Evolutionary conservation across 2,329 filamentous ascomycete genomes (phyloP), one percentile per base, ranked within the genome.

Genomic region (Colletotrichum filicis): DNA sequence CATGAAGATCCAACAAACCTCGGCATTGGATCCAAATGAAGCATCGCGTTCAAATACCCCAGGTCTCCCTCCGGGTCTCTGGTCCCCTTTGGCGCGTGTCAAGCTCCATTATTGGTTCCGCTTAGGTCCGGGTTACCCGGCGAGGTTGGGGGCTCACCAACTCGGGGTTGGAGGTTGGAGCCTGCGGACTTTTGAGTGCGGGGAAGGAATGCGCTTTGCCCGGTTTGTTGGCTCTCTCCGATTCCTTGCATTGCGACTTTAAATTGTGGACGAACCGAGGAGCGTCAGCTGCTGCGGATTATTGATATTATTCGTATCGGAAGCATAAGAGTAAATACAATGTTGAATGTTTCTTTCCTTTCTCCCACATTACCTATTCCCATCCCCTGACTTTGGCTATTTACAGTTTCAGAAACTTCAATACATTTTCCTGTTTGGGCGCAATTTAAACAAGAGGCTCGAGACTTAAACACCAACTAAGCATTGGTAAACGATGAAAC

Each of bases 21-120:
- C 70, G 70, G 70, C 35, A 37, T 65, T 70, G 22, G 3, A n/a
- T 56, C 70, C 66, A 35, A 70, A 70, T 56, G 6, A 57, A 61
- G 66, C 46, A 73, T 70, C 60, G 61, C 3, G 30, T 11, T 53
- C 32, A n/a, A 22, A 19, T 24, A 32, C 46, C 60, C 60, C 46
- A 53, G 42, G 46, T 24, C 46, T 19, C 42, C 30, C 24, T 61
- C 35, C 11, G 11, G 52, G 63, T 35, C 67, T 49, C 35, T 46
- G 32, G 56, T 57, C 30, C 46, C 46, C 35, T 68, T 46, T 60
- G 32, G 32, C 37, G 46, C 46, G 26, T 49, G n/a, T 42, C 19
- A 22, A 42, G 26, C 35, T 28, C 63, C 46, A 67, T 26, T 28
- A 49, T 61, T 61, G 32, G 59, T 9, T 42, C 70, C 66, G 70